Percentiles rank a stretch among this genome's conserved stretches.
Conservation (phyloP, 202 grass and related monocot species). For the Musa balbisiana region DNA sequence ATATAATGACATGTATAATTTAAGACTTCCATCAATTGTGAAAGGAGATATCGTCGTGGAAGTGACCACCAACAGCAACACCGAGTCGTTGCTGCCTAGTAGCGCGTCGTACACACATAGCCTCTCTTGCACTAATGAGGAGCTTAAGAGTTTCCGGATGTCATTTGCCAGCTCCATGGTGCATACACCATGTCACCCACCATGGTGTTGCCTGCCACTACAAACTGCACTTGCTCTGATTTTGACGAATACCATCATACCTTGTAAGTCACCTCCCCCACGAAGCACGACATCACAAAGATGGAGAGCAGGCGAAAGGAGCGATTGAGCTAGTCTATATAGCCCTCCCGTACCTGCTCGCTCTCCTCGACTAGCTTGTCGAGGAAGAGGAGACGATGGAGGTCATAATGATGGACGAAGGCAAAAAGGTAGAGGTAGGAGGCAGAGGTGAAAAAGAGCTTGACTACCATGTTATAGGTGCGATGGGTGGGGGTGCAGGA, state of each 20-base stretch:
- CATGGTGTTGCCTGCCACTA: slow-evolving; percentile 25
- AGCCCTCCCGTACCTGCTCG: slow-evolving; percentile 39
- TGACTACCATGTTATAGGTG: neutral
- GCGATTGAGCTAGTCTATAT: slow-evolving; percentile 47
- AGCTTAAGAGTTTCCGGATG: no score
- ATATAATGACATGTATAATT: no score
- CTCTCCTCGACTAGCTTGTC: slow-evolving; percentile 56
- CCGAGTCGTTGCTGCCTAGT: no score
- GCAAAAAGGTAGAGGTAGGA: slow-evolving; percentile 61
- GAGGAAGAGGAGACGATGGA: slow-evolving; percentile 68
- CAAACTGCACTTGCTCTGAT: slow-evolving; percentile 35
- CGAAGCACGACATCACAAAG: slow-evolving; percentile 69
- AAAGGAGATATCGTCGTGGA: no score
- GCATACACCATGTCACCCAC: slow-evolving; percentile 21
- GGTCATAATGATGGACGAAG: neutral
- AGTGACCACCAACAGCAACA: no score
- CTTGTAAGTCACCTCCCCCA: slow-evolving; percentile 63
- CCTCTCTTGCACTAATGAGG: no score
- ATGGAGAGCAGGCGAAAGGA: slow-evolving; percentile 67
- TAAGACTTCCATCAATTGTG: no score
- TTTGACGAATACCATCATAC: slow-evolving; percentile 68
- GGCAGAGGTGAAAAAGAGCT: slow-evolving; percentile 50
- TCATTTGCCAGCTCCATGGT: no score
- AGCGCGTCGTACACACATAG: rapidly evolving
- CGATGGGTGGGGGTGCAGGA: no score